Base-by-base conservation (phyloP, 2,329 filamentous ascomycete genomes). In the Hypomyces perniciosus region DNA sequence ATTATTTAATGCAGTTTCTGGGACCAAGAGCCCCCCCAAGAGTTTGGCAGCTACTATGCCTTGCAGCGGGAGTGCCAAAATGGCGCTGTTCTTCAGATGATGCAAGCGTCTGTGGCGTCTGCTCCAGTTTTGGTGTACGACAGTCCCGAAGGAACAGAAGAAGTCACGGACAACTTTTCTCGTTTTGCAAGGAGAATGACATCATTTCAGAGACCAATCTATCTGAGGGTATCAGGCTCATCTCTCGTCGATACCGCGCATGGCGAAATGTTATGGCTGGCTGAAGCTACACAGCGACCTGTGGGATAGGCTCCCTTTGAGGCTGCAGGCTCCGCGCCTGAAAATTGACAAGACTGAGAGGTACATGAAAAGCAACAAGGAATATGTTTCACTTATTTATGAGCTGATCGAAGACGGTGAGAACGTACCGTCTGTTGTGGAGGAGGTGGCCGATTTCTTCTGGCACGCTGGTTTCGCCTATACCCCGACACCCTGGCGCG, bases 61-160 rank as follows among this genome's bases (percentile, higher is more conserved):
- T 38, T 51, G 42, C 48, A 54, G 40, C 39, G 52, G 13, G 52
- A 54, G 38, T 47, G 52, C 39, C 44, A 51, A 8, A 54, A 54
- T n/a, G 48, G 44, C 9, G 52, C 48, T 7, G 34, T 54, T 8
- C 34, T 54, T 31, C 52, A 54, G 30, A 46, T 53, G 51, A 47
- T 54, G 38, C 38, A 44, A 39, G 44, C 52, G 6, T 26, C 52
- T 13, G n/a, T 41, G 5, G 33, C 33, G 26, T 42, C 10, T 4
- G 28, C 37, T 4, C 39, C 48, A n/a, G 42, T 54, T 9, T 8
- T 54, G 6, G 39, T 54, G 8, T 43, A 44, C 33, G 29, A 20
- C 8, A 46, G 28, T 6, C 52, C 52, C 6, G 4, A 13, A 20
- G 35, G 34, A 26, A n/a, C 1, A 20, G 8, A n/a, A 10, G 48